Conservation (phyloP, 176 grass and related monocot species). For the Raddia guianensis region DNA sequence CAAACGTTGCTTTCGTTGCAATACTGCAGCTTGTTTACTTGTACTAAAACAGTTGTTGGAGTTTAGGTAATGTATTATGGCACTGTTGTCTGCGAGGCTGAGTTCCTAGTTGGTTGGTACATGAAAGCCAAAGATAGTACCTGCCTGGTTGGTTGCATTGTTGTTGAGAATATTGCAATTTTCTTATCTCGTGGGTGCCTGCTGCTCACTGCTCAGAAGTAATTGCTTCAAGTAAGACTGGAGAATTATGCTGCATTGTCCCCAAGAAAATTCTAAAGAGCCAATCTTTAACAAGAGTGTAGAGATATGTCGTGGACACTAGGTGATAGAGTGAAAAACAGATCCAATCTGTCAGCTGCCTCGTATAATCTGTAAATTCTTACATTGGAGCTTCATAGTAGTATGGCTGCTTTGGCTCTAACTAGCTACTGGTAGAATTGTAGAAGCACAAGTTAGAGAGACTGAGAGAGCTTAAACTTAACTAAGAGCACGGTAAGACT, state of each 20-base stretch:
- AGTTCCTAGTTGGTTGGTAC: slow-evolving; percentile 30
- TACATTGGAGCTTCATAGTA: neutral
- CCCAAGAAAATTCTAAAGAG: neutral
- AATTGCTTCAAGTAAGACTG: slow-evolving; percentile 6
- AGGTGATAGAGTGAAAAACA: slow-evolving; percentile 1
- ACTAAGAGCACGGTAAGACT: neutral
- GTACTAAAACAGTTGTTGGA: slow-evolving; percentile 34
- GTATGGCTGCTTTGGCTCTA: neutral
- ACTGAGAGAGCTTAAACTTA: neutral
- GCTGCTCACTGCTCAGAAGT: slow-evolving; percentile 5
- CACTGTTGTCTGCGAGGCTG: neutral
- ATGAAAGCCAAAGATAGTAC: slow-evolving; percentile 9
- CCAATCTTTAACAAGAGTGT: neutral
- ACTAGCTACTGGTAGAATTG: neutral
- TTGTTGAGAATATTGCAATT: slow-evolving; percentile 1
- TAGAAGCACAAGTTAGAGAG: neutral
- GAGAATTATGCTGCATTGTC: slow-evolving; percentile 20
- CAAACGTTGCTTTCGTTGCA: slow-evolving; percentile 44
- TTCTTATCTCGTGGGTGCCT: neutral
- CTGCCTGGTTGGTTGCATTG: neutral
- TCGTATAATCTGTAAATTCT: neutral
- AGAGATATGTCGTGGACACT: neutral
- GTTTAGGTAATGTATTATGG: slow-evolving; percentile 24
- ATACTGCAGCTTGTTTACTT: slow-evolving; percentile 25
- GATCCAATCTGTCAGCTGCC: slow-evolving; percentile 28